These are phyloP conservation scores for Xanthoparmelia taractica DNA, from an alignment of 495 filamentous ascomycete species.

Conservation along the genomic window DNA sequence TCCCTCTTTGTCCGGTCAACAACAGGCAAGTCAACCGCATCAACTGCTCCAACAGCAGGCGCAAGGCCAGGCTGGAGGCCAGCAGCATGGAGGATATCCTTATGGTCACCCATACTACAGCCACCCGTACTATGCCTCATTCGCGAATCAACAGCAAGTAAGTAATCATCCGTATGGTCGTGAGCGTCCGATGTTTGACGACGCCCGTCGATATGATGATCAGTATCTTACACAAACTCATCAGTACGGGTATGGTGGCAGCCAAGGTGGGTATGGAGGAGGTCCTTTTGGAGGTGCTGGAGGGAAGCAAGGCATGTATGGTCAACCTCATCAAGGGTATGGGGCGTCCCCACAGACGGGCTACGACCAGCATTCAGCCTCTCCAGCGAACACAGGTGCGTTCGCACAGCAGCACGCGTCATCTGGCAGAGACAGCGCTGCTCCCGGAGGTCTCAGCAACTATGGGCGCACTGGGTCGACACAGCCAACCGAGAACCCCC, in stretches of 20 bases:
- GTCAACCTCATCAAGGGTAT: slow-evolving; percentile 68
- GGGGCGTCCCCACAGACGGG: slow-evolving; percentile 60
- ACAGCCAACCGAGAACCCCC: slow-evolving; percentile 63
- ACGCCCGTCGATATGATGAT: slow-evolving; percentile 48
- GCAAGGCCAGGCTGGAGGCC: slow-evolving; percentile 54
- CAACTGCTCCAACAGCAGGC: slow-evolving; percentile 47
- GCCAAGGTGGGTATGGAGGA: slow-evolving; percentile 63
- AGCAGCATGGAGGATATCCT: slow-evolving; percentile 51
- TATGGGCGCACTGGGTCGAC: slow-evolving; percentile 70
- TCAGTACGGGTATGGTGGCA: slow-evolving; percentile 59
- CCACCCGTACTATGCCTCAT: slow-evolving; percentile 69
- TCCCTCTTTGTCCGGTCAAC: slow-evolving; percentile 62
- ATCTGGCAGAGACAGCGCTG: slow-evolving; percentile 56
- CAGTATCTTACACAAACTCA: slow-evolving; percentile 47
- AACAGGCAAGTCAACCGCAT: slow-evolving; percentile 43
- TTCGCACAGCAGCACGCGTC: slow-evolving; percentile 57
- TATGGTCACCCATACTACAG: slow-evolving; percentile 74
- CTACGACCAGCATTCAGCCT: slow-evolving; percentile 67
- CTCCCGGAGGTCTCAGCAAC: slow-evolving; percentile 51
- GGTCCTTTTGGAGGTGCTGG: slow-evolving; percentile 30
- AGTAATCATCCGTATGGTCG: slow-evolving; percentile 45
- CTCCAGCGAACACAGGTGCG: slow-evolving; percentile 59
- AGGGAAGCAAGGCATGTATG: slow-evolving; percentile 65
- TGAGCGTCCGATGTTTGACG: slow-evolving; percentile 49
- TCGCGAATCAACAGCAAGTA: slow-evolving; percentile 58